Base-by-base conservation (phyloP, 371 early-diverging fungal species). In the Mucor circinelloides region DNA sequence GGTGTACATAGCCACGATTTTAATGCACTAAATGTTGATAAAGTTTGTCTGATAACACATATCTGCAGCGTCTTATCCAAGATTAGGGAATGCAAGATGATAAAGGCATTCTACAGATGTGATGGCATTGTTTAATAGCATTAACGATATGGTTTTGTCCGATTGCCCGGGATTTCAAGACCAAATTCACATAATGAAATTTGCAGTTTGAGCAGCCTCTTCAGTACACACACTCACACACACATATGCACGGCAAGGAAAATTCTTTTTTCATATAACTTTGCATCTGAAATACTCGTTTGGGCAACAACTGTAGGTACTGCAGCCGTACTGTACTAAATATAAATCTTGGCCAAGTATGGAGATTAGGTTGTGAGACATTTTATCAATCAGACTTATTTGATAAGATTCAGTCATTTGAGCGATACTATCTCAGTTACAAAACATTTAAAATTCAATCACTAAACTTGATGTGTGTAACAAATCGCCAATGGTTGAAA, bases 331-430 rank as follows among this genome's bases (percentile, higher is more conserved):
- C 1, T 4, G 27, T 25, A 52, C 27, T 52, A 52, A 52, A 52
- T 52, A 52, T 27, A 52, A 52, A 52, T 13, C 52, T 52, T 52
- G 52, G 52, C 52, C 15, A 50, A 50, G 52, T 52, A 48, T 23
- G 25, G 23, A 52, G 52, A 52, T 52, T 52, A 13, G 52, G 25
- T 52, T 52, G 27, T 27, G 52, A 52, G 23, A 52, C 52, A 52
- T 25, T 25, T 52, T 21, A 46, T 46, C 46, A 46, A 46, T 8
- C 27, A 27, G 27, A 27, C 52, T 0, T 5, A 12, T 25, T 25
- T 25, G 52, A 52, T 52, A 52, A 52, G 52, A 52, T 52, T 52
- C 27, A 21, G 9, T 52, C 52, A 52, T 27, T 23, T 25, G 25
- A 13, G 25, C 23, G 52, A 27, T 21, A 13, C 25, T 52, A 52